A percentile compares a stretch with the other conserved stretches of the same genome.
Evolutionary conservation across 306 rosid species (phyloP).

Genomic region (Geum urbanum): DNA sequence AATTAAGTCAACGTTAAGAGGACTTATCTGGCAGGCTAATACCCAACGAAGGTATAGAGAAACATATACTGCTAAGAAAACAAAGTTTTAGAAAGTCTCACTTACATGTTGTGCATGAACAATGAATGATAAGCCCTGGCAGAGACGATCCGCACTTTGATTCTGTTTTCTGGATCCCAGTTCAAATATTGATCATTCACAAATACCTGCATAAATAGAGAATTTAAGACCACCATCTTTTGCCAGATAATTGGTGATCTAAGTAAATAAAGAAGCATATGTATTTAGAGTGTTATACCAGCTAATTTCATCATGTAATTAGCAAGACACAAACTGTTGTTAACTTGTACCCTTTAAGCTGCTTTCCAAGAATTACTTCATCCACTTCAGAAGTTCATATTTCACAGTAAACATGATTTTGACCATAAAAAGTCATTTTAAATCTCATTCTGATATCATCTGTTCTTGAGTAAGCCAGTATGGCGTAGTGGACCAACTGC

Average conservation of each 20-base stretch:
- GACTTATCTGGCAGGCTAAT: slow-evolving; percentile 40
- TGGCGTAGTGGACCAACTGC: background rate
- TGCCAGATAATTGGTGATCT: background rate
- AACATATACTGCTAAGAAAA: slow-evolving; percentile 13
- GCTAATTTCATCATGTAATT: background rate
- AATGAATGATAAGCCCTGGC: slow-evolving; percentile 92
- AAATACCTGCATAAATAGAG: slow-evolving; percentile 48
- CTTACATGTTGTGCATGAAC: slow-evolving; percentile 97
- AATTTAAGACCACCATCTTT: background rate
- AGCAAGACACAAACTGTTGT: background rate
- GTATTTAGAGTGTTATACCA: too few relatives aligned
- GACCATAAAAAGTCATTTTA: background rate
- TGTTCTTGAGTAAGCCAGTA: too few relatives aligned
- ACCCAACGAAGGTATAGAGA: slow-evolving; percentile 12
- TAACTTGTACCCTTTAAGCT: background rate
- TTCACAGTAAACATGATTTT: background rate
- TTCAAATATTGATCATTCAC: slow-evolving; percentile 85
- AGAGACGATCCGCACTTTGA: slow-evolving; percentile 81
- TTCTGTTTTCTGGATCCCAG: slow-evolving; percentile 73
- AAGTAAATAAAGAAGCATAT: background rate
- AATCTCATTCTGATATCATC: background rate
- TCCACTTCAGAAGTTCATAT: background rate
- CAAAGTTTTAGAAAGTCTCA: slow-evolving; percentile 9
- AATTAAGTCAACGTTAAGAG: slow-evolving; percentile 20
- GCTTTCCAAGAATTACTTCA: too few relatives aligned